phyloP scores from a whole-genome alignment of 2,329 filamentous ascomycete species.

The Trichoderma oligosporum region DNA sequence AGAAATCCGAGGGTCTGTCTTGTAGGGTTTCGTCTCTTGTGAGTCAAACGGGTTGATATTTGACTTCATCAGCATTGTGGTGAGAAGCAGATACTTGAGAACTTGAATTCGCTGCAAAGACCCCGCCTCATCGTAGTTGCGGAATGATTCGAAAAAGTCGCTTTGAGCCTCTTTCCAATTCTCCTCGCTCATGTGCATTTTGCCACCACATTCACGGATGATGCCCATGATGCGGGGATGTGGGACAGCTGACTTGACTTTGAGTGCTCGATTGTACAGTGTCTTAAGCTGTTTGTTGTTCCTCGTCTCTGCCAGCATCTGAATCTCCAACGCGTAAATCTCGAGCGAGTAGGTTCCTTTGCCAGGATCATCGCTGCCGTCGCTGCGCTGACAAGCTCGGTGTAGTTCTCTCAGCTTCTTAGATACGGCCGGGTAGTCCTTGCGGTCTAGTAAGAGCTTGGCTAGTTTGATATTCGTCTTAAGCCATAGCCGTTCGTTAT shows the following conservation, averaged over 20 bases:
- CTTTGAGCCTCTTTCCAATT: conserved; percentile 97
- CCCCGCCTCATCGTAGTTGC: conserved; percentile 97
- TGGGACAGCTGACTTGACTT: conserved; percentile 92
- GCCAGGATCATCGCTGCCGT: conserved; percentile 85
- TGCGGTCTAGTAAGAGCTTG: conserved; percentile 84
- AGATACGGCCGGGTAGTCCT: conserved; percentile 75
- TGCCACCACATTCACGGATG: conserved; percentile 96
- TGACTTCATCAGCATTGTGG: conserved; percentile 97
- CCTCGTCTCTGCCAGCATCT: conserved; percentile 95
- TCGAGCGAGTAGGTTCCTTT: conserved; percentile 96
- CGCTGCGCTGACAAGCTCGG: conserved; percentile 78
- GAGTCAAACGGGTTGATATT: conserved; percentile 99
- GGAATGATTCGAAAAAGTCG: conserved; percentile 98
- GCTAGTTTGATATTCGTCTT: conserved; percentile 98
- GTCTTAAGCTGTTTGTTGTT: conserved; percentile 97
- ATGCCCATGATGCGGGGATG: conserved; percentile 99
- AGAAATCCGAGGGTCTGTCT: conserved; percentile 87
- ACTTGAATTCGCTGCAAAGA: conserved; percentile 96
- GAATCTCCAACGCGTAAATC: conserved; percentile 94
- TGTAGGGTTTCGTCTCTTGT: conserved; percentile 97
- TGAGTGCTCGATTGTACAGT: conserved; percentile 85
- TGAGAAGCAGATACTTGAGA: conserved; percentile 91
- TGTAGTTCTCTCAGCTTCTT: conserved; percentile 87
- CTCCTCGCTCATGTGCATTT: conserved; percentile 99
- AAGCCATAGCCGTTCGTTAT: conserved; percentile 94